Base-by-base conservation (phyloP, 106 monocot species). In the Acanthochlamys bracteata region DNA sequence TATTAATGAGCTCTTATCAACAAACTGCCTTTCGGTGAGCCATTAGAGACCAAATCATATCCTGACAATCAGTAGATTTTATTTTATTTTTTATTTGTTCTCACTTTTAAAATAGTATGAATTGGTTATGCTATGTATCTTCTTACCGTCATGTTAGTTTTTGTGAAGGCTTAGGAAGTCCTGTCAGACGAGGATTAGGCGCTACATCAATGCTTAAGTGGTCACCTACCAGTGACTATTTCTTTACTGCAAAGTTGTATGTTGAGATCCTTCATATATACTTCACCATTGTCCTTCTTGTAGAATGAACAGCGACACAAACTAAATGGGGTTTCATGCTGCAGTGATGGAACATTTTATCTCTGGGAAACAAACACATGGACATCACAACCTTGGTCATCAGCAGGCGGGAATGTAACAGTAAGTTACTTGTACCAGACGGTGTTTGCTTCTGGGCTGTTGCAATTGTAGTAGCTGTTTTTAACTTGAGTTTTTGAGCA, bases 281-380 rank as follows among this genome's bases (percentile, higher is more conserved):
- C 0, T 1, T 61, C 19, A n/a, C 17, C 17, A 17, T n/a, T 9
- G 26, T 26, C 58, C 14, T 58, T 10, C 20, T 58, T 58, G 58
- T 61, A 27, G 11, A 12, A 39, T 27, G 19, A 72, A 64, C n/a
- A n/a, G 19, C 42, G n/a, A 41, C 25, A 20, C 55, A 25, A 55
- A 16, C 10, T 11, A 41, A 46, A 11, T 26, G 66, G 55, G 11
- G 55, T 59, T 76, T 63, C 27, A 64, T 45, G 57, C n/a, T 54
- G 39, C 45, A 98, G 98, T 42, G 92, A 92, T 78, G 98, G 98
- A 42, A 98, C 79, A 59, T 98, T 98, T 76, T 92, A 98, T 81
- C 74, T 98, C 20, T 98, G 98, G 98, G 98, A 98, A 76, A 98
- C 98, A 65, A 85, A 84, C 68, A 98, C 85, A 41, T 98, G 98